A percentile compares a stretch with the other conserved stretches of the same genome.
Evolutionary conservation across 768 basidiomycete genomes (phyloP).

Genomic region (Clavaria fumosa): DNA sequence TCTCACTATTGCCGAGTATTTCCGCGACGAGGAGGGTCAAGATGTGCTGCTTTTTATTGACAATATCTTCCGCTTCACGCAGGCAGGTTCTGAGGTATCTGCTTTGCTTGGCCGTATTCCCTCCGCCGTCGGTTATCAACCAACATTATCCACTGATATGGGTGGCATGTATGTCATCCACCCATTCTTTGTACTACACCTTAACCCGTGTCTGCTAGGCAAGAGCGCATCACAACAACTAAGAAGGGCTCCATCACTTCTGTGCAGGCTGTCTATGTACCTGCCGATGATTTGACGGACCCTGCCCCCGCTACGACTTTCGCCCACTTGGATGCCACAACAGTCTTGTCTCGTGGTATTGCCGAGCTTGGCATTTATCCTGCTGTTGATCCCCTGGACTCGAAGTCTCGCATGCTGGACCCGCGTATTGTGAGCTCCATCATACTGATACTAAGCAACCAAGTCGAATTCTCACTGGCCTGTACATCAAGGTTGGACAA

Average conservation of each 20-base stretch:
- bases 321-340: slow-evolving; percentile 99
- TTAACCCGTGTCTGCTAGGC: too few species aligned
- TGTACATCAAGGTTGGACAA: slow-evolving; percentile 51
- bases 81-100: slow-evolving; percentile 99
- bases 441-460: slow-evolving; percentile 1
- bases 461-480: slow-evolving; percentile 1
- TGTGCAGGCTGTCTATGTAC: slow-evolving; percentile 99
- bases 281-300: slow-evolving; percentile 99
- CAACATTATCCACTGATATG: slow-evolving; percentile 99
- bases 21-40: slow-evolving; percentile 99
- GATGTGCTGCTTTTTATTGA: slow-evolving; percentile 99
- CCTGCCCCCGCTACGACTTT: slow-evolving; percentile 99
- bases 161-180: slow-evolving; percentile 79
- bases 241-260: slow-evolving; percentile 99
- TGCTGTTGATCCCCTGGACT: slow-evolving; percentile 98
- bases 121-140: slow-evolving; percentile 99
- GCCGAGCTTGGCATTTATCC: slow-evolving; percentile 99
- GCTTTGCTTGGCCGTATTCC: slow-evolving; percentile 99
- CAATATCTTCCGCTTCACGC: slow-evolving; percentile 99
- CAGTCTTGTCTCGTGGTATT: slow-evolving; percentile 97
- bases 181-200: not conserved
- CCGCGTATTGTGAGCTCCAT: slow-evolving; percentile 75
- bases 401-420: slow-evolving; percentile 99
- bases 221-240: slow-evolving; percentile 99
- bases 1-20: slow-evolving; percentile 98